Evolutionary conservation across 805 yeast species (phyloP), one percentile per base, ranked within the genome.

Genomic region (Candida dendrica): DNA sequence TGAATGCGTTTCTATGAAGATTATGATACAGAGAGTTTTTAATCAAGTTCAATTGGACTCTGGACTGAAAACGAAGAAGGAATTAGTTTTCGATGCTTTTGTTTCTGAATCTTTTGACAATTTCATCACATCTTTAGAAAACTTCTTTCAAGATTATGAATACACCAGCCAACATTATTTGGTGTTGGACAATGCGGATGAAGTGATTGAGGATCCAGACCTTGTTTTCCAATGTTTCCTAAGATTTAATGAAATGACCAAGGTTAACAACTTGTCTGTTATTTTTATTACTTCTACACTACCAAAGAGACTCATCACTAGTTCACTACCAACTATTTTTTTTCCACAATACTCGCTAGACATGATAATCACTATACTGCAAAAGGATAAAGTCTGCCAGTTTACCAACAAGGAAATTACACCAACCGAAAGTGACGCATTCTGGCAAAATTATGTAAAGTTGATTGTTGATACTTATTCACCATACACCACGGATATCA

Each of bases 171-270:
- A 52, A n/a, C 58, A 53, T 34, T 55, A 53, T 22, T 26, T 56
- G 15, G 48, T 56, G 0, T 34, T 56, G 3, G 61, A 56, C 36
- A 43, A 57, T 15, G 48, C 44, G 7, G 59, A 56, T 38, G 50
- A 45, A 35, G 42, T 55, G 1, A 47, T 52, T 49, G 61, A 56
- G 16, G 55, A 49, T 1, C 37, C 27, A 1, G 52, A 53, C 1
- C 47, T 39, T 1, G n/a, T 53, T 1, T 46, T 44, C 24, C 36
- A 10, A 2, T 41, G 47, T 27, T 55, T 56, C 31, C 32, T 46
- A 16, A 52, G 47, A 39, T 22, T 56, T 8, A 50, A 47, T 20
- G 59, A 55, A 34, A 45, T 46, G 4, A 22, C 53, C 4, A 30
- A 33, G 13, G 15, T 47, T 3, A 42, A 43, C 2, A 52, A 51